Evolutionary conservation across 2,329 filamentous ascomycete genomes (phyloP), one percentile per base, ranked within the genome.

Genomic region (Phialocephala subalpina): DNA sequence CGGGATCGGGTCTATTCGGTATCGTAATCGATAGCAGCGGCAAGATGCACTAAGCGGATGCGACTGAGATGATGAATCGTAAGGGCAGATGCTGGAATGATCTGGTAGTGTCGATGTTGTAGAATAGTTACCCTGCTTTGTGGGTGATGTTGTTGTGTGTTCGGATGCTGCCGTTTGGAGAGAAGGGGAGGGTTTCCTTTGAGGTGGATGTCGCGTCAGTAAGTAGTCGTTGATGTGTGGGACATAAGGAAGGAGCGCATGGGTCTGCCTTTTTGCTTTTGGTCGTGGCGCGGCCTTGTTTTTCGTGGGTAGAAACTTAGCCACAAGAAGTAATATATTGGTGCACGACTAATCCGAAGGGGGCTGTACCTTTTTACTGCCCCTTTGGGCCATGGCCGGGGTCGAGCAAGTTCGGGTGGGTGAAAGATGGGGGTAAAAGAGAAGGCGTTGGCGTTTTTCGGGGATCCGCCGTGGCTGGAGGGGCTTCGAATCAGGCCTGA

Each of bases 21-120:
- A 71, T 70, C 66, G 69, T 67, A 70, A 69, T 69, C 70, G 67
- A 72, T 67, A 68, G 42, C 61, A 47, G 66, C 62, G 62, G 67
- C 62, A 66, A 62, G 58, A 64, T 69, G 68, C 60, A 67, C 68
- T 65, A 62, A 65, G 64, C 65, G 59, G 25, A 25, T 52, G 58
- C 18, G 29, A 40, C 16, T 29, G 49, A 53, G 59, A 58, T 52
- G 58, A 57, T 60, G 63, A 45, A 60, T 57, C 18, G 52, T 33
- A 58, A 53, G 52, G 36, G 57, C 42, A 20, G 27, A 62, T 65
- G 59, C 45, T 66, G 61, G 67, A 66, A 58, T 25, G 42, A 57
- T 36, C 60, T 35, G 53, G 49, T 47, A 12, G 61, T 22, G 49
- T 61, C 56, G 65, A 63, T 63, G 49, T 33, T 11, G 47, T 53